These are phyloP conservation scores for Amphirosellinia nigrospora DNA, from an alignment of 495 filamentous ascomycete species.

Conservation along the genomic window DNA sequence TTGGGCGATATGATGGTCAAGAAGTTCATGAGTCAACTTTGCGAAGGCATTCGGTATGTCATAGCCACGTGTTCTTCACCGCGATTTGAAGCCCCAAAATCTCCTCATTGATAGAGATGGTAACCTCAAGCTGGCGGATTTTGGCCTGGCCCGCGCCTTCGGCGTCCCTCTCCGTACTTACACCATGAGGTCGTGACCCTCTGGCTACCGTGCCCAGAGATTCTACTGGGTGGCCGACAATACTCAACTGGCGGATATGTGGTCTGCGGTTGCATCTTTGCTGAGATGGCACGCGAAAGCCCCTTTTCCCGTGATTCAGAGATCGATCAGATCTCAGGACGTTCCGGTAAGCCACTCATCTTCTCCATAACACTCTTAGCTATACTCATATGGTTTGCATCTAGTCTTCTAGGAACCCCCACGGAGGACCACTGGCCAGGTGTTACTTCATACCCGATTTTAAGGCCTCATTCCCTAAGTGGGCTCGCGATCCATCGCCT, in stretches of 20 bases:
- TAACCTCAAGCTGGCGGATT: conserved; percentile 97
- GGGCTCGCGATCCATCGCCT: conserved; percentile 71
- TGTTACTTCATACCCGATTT: conserved; percentile 96
- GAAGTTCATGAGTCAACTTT: conserved; percentile 95
- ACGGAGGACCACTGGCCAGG: conserved; percentile 90
- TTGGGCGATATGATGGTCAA: conserved; percentile 91
- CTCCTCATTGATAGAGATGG: conserved; percentile 92
- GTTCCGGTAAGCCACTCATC: conserved; percentile 71
- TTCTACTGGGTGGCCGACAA: conserved; percentile 93
- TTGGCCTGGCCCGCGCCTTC: conserved; percentile 94
- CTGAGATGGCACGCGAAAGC: conserved; percentile 98
- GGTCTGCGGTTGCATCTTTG: conserved; percentile 98
- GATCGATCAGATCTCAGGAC: conserved; percentile 99
- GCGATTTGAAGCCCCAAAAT: conserved; percentile 98
- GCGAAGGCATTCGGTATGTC: conserved; percentile 90
- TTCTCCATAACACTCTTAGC: background rate
- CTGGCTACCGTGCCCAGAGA: conserved; percentile 98
- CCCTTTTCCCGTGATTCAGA: conserved; percentile 98
- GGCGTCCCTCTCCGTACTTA: conserved; percentile 96
- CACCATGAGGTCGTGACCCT: conserved; percentile 99
- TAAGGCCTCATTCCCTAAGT: conserved; percentile 96
- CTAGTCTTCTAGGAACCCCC: conserved; percentile 87
- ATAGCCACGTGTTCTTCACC: conserved; percentile 93
- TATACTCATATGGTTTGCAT: conserved; percentile 1
- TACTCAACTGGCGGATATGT: conserved; percentile 99